Base-by-base conservation (phyloP, 2,329 filamentous ascomycete species). In the Aspergillus costaricaensis region DNA sequence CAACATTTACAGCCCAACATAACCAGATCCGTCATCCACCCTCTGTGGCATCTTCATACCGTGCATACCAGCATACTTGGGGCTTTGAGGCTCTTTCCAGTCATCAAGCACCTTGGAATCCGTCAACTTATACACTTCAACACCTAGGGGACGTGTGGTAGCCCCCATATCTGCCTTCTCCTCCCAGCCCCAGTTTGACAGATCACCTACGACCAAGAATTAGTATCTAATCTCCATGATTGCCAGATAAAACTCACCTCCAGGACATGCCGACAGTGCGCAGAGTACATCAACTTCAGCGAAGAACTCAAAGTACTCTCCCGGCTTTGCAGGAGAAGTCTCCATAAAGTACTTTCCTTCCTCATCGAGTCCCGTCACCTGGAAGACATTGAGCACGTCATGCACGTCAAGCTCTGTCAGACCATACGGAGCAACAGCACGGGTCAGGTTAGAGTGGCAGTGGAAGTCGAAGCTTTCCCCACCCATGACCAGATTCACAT, bases 361-460 rank as follows among this genome's bases (percentile, higher is more conserved):
- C 56, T 84, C 80, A 68, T 95, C 88, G 50, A 95, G 72, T 0
- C 91, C 91, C 0, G 91, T 95, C 6, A 93, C 90, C 74, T 96
- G 91, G 72, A 96, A 95, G 3, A 96, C 81, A 70, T 96, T 96
- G 57, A 96, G 82, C 0, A 96, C 91, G 72, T 96, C 91, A 69
- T 96, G 91, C 1, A 95, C 86, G 70, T 95, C 91, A 30, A 81
- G 80, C 75, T 95, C 91, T 5, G 80, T 83, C 44, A 95, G 74
- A 0, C 90, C 90, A 62, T 82, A 87, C 0, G 88, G 87, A 1
- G 88, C 63, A 2, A 95, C 85, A 0, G 91, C 89, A 4, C 91
- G 85, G 1, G 86, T 86, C 10, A 96, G 83, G 73, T 96, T 96
- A 1, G 88, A 91, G 70, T 94, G 91, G 74, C 91, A 96, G 73